A percentile compares a stretch with the other conserved stretches of the same genome.
Evolutionary conservation across 306 rosid species (phyloP).

Genomic region (Quercus rubra): DNA sequence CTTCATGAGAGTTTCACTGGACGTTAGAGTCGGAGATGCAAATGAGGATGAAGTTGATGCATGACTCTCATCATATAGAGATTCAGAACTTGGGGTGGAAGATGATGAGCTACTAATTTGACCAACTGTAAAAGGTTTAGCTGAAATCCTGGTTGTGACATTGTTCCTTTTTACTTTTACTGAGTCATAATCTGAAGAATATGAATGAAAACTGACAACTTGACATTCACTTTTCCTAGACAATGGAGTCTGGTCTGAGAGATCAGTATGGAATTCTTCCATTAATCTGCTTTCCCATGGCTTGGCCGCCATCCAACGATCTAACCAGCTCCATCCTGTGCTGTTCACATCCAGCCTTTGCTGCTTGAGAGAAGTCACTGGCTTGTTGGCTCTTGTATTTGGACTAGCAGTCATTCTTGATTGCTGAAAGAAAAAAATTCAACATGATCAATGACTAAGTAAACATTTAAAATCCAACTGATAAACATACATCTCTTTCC

Average conservation of each 20-base stretch:
- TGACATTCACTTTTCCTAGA: constrained; percentile 42
- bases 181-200: constrained; percentile 32
- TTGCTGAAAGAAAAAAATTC: constrained; percentile 43
- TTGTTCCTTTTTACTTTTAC: constrained; percentile 51
- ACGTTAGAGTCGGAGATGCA: constrained; percentile 35
- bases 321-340: constrained; percentile 56
- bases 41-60: constrained; percentile 48
- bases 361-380: constrained; percentile 36
- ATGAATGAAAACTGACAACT: constrained; percentile 23
- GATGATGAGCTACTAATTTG: constrained; percentile 57
- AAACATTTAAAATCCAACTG: not conserved
- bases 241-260: constrained; percentile 39
- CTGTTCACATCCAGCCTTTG: constrained; percentile 34
- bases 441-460: not conserved
- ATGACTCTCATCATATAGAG: constrained; percentile 52
- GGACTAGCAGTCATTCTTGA: constrained; percentile 55
- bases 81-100: constrained; percentile 58
- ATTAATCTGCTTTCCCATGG: constrained; percentile 68
- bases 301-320: constrained; percentile 69
- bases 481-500: not conserved
- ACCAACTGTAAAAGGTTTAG: constrained; percentile 35
- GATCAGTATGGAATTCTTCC: constrained; percentile 38
- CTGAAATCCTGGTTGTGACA: constrained; percentile 50
- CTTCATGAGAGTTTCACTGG: constrained; percentile 20
- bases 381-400: constrained; percentile 36